Evolutionary conservation across 768 basidiomycete species (phyloP).

Genomic region (Scleroderma citrinum): DNA sequence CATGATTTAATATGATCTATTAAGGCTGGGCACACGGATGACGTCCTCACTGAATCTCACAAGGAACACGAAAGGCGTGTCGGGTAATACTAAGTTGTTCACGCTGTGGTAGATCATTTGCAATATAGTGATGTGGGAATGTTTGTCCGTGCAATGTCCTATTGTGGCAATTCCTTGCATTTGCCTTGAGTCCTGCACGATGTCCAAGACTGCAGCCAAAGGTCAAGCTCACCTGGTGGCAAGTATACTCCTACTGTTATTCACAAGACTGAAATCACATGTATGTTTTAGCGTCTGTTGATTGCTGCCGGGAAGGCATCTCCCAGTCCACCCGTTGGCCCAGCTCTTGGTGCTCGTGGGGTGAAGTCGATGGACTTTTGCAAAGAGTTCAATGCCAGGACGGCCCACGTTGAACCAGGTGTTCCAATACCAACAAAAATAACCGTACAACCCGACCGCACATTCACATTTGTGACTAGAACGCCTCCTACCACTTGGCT

Average conservation of each 20-base stretch:
- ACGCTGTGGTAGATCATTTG: not conserved
- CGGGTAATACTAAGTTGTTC: not conserved
- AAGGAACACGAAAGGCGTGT: conserved; percentile 1
- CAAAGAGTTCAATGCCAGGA: conserved; percentile 99
- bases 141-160: conserved; percentile 12
- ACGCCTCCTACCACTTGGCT: conserved; percentile 88
- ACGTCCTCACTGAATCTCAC: conserved; percentile 1
- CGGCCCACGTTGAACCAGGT: conserved; percentile 78
- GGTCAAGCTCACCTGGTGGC: conserved; percentile 75
- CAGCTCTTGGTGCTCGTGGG: conserved; percentile 94
- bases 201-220: conserved; percentile 60
- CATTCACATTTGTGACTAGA: conserved; percentile 90
- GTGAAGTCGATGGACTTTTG: conserved; percentile 99
- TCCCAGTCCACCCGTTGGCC: conserved; percentile 93
- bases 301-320: conserved; percentile 93
- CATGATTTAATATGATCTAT: conserved; percentile 1
- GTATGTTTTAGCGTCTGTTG: conserved; percentile 59
- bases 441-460: conserved; percentile 88
- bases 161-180: not conserved
- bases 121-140: conserved; percentile 1
- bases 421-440: conserved; percentile 90
- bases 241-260: conserved; percentile 25
- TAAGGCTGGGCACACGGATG: conserved; percentile 2
- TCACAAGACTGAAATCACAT: conserved; percentile 8
- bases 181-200: conserved; percentile 21